Conservation (phyloP, 306 rosid genomes). For the Acmispon strigosus region DNA sequence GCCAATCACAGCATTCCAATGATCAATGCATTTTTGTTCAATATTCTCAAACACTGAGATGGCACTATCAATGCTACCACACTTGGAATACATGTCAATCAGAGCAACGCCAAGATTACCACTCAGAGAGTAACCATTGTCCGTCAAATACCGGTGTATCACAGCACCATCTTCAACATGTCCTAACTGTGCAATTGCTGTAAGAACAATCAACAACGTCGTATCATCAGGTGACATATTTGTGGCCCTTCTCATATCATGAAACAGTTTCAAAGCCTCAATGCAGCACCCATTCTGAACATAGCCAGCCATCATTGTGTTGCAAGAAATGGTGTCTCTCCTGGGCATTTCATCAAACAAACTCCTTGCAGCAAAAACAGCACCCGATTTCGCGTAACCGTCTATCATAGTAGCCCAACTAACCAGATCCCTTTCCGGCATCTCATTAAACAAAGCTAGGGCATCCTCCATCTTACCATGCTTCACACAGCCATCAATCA, state of each 20-base stretch:
- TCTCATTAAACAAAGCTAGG: constrained; percentile 31
- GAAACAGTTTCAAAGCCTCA: constrained; percentile 62
- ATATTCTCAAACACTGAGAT: constrained; percentile 42
- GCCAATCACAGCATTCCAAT: constrained; percentile 74
- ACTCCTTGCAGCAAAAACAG: constrained; percentile 38
- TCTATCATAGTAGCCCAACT: constrained; percentile 72
- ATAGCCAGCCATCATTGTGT: constrained; percentile 75
- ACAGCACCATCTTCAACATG: constrained; percentile 42
- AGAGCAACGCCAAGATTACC: constrained; percentile 64
- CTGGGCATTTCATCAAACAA: constrained; percentile 67
- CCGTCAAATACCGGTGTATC: constrained; percentile 41
- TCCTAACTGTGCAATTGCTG: constrained; percentile 57
- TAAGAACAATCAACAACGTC: constrained; percentile 49
- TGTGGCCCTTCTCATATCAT: constrained; percentile 35
- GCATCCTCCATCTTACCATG: constrained; percentile 56
- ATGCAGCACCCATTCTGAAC: constrained; percentile 46
- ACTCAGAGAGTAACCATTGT: constrained; percentile 32
- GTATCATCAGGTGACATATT: constrained; percentile 43
- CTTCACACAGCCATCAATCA: constrained; percentile 65
- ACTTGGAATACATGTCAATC: constrained; percentile 73
- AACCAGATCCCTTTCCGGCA: constrained; percentile 49
- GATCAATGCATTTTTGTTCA: constrained; percentile 54
- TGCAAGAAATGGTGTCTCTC: constrained; percentile 47
- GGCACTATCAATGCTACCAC: constrained; percentile 62
- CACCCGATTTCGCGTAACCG: constrained; percentile 53